These are phyloP conservation scores for Leptomonas pyrrhocoris DNA, from an alignment of 208 protist species.

Conservation along the genomic window DNA sequence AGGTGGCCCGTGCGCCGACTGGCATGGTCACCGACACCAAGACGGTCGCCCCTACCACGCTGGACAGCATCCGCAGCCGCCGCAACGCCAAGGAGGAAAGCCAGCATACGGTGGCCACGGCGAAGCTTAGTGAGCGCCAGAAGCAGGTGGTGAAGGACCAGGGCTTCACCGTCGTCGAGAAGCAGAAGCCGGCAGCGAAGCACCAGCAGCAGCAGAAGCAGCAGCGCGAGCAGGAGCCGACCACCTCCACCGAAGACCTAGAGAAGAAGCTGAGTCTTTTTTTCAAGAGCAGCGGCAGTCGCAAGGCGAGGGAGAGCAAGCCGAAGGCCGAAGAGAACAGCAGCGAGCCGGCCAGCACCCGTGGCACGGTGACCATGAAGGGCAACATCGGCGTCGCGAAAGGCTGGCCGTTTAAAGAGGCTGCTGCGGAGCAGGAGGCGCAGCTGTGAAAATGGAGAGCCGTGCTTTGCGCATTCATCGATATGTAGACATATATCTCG, in stretches of 20 bases:
- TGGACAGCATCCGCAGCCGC: conserved; percentile 49
- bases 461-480: too few species aligned
- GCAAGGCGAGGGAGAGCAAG: conserved; percentile 42
- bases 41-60: conserved; percentile 39
- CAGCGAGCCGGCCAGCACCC: conserved; percentile 15
- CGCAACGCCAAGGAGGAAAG: conserved; percentile 34
- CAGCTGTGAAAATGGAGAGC: background rate
- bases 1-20: conserved; percentile 51
- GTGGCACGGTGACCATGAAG: conserved; percentile 51
- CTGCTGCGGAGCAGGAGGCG: conserved; percentile 3
- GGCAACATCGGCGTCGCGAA: conserved; percentile 54
- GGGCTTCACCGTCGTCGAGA: conserved; percentile 54
- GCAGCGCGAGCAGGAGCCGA: conserved; percentile 17
- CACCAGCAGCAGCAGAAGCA: conserved; percentile 29
- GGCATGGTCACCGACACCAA: conserved; percentile 66
- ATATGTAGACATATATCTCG: too few species aligned
- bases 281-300: conserved; percentile 59
- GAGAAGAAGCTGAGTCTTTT: conserved; percentile 77
- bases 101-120: conserved; percentile 10
- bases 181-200: conserved; percentile 24
- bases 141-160: conserved; percentile 47
- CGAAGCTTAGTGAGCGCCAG: conserved; percentile 47
- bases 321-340: conserved; percentile 34
- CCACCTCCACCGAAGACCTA: conserved; percentile 53
- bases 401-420: conserved; percentile 33